Evolutionary conservation across 306 rosid species (phyloP), one percentile per base, ranked within the genome.

Genomic region (Astragalus glycyphyllos): DNA sequence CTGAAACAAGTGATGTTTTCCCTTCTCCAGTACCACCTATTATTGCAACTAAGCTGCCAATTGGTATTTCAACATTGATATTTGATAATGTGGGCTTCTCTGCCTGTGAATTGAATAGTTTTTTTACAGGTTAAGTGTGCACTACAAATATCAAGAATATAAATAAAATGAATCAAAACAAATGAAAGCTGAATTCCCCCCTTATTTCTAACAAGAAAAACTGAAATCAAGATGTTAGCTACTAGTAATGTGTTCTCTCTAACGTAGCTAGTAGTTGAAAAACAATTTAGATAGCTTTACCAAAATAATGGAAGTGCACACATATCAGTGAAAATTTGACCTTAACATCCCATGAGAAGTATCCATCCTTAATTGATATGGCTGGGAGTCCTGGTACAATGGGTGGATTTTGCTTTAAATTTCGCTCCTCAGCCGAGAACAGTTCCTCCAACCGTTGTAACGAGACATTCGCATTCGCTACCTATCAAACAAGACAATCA

Each of bases 21-120:
- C 98, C 98, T 87, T 93, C 96, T 72, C 98, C 97, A 3, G 98
- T 93, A 51, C 96, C 89, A 6, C 97, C 98, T 64, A 93, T 92
- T 42, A 93, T 79, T 51, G 97, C 98, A 64, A 93, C 91, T 84
- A 93, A 88, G 80, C 88, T 84, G 0, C 98, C 97, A 71, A 78
- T 79, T 60, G 83, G 85, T 73, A 90, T 84, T 72, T 90, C 87
- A 76, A 90, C 77, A 80, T 90, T 84, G 73, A 93, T 85, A 72
- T 87, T 77, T 44, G 86, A 90, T 78, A 93, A 80, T 38, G 87
- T 84, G 3, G 89, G 80, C 26, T 81, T 90, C 55, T 85, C 84
- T 77, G 67, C 91, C 98, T 90, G 86, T 17, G 37, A 37, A 67
- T 67, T 34, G 11, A 61, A 75, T 47, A 50, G 1, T 1, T 1